Percentiles rank a stretch among this genome's conserved stretches.
phyloP scores from a whole-genome alignment of 2,329 filamentous ascomycete genomes.

The Trichophyton simii region DNA sequence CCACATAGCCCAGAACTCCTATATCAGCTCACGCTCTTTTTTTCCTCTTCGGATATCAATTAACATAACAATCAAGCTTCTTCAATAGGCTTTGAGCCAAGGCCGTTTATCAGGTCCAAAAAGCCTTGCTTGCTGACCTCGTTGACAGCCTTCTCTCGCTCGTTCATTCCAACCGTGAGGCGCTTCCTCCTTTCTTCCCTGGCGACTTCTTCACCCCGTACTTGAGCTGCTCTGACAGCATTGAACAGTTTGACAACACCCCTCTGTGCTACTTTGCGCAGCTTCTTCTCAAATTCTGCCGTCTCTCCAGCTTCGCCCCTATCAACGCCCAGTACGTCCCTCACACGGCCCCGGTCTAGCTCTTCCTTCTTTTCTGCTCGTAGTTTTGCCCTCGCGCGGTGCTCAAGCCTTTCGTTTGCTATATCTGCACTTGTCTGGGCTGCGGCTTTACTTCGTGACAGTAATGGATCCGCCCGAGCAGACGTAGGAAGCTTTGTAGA shows the following conservation, averaged over 20 bases:
- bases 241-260: conserved; percentile 97
- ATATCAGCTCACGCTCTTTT: not conserved
- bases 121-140: conserved; percentile 98
- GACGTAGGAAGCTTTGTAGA: conserved; percentile 72
- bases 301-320: conserved; percentile 41
- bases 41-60: not conserved
- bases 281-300: conserved; percentile 59
- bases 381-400: conserved; percentile 65
- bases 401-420: conserved; percentile 64
- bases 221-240: conserved; percentile 81
- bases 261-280: conserved; percentile 79
- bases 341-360: conserved; percentile 74
- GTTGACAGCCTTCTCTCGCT: conserved; percentile 75
- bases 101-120: conserved; percentile 66
- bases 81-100: conserved; percentile 40
- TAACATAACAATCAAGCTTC: conserved; percentile 25
- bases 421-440: conserved; percentile 59
- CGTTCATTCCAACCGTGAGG: conserved; percentile 64
- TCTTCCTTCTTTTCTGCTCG: conserved; percentile 68
- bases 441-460: conserved; percentile 67
- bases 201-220: conserved; percentile 69
- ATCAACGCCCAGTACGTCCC: conserved; percentile 63
- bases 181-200: conserved; percentile 51
- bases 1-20: not conserved
- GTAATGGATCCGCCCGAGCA: conserved; percentile 78